These are phyloP conservation scores for Penicillium polonicum DNA, from an alignment of 2,329 filamentous ascomycete species.

Conservation along the genomic window DNA sequence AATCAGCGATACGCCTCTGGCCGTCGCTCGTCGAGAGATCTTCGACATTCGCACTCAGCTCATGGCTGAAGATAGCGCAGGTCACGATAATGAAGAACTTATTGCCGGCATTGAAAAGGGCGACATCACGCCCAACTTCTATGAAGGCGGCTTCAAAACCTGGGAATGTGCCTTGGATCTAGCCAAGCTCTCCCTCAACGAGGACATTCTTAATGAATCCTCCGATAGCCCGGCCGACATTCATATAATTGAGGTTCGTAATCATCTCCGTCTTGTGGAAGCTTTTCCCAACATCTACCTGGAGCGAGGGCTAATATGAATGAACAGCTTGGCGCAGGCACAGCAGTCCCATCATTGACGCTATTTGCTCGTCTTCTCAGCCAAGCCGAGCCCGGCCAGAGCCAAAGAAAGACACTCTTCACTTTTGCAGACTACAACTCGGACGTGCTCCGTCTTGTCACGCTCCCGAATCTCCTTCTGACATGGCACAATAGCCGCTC, in stretches of 20 bases:
- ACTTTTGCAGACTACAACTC: conserved; percentile 63
- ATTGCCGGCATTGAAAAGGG: conserved; percentile 53
- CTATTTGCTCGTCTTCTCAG: conserved; percentile 54
- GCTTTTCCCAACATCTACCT: not conserved
- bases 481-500: conserved; percentile 47
- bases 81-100: conserved; percentile 45
- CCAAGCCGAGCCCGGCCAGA: conserved; percentile 18
- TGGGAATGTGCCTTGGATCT: conserved; percentile 66
- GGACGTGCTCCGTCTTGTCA: conserved; percentile 59
- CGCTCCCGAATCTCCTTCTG: conserved; percentile 60
- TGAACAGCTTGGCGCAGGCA: conserved; percentile 61
- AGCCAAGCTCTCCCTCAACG: conserved; percentile 40
- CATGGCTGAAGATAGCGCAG: conserved; percentile 56
- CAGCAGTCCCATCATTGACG: conserved; percentile 57
- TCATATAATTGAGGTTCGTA: conserved; percentile 44
- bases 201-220: conserved; percentile 15
- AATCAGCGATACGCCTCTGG: conserved; percentile 36
- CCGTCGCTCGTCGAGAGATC: conserved; percentile 58
- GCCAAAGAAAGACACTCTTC: conserved; percentile 45
- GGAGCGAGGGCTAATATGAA: not conserved
- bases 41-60: conserved; percentile 64
- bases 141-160: conserved; percentile 68
- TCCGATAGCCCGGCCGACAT: conserved; percentile 24
- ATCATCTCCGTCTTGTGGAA: not conserved
- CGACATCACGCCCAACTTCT: conserved; percentile 60